These are phyloP conservation scores for Meira miltonrushii DNA, from an alignment of 1,284 basidiomycete genomes.

Conservation along the genomic window DNA sequence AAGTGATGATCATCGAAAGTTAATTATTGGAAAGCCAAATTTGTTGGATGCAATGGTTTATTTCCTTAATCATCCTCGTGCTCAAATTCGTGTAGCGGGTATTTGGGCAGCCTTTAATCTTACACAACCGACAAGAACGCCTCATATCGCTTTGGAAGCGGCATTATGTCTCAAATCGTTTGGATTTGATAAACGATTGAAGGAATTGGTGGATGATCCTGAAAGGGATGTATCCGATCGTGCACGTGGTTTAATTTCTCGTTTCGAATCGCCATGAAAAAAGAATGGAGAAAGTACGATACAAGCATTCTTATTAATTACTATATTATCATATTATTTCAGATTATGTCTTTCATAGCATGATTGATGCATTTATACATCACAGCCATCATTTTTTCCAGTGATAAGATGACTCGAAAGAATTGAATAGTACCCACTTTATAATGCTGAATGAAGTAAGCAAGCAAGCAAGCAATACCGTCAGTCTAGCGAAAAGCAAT, in stretches of 20 bases:
- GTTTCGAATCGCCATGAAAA: conserved; percentile 8
- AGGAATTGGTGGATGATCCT: conserved; percentile 5
- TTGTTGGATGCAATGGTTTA: conserved; percentile 35
- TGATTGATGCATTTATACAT: too few relatives aligned
- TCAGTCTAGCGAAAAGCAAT: too few relatives aligned
- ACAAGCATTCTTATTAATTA: too few relatives aligned
- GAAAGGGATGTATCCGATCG: conserved; percentile 13
- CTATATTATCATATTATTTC: too few relatives aligned
- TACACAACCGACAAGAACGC: conserved; percentile 2
- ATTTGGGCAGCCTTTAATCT: conserved; percentile 14
- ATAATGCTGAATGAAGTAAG: too few relatives aligned
- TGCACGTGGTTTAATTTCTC: conserved; percentile 5
- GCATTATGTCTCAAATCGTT: conserved; percentile 5
- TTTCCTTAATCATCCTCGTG: conserved; percentile 21
- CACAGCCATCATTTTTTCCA: too few relatives aligned
- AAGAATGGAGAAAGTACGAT: not conserved
- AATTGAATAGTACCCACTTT: too few relatives aligned
- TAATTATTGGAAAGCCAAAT: conserved; percentile 29
- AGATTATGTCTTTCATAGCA: too few relatives aligned
- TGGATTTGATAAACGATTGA: conserved; percentile 9
- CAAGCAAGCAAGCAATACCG: too few relatives aligned
- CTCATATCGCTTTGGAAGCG: conserved; percentile 3
- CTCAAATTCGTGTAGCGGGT: conserved; percentile 12
- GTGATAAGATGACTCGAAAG: too few relatives aligned
- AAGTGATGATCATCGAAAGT: conserved; percentile 21